Percentiles rank a stretch among this genome's conserved stretches.
Conservation (phyloP, 2,329 filamentous ascomycete species). For the Fusarium tjaetaba region DNA sequence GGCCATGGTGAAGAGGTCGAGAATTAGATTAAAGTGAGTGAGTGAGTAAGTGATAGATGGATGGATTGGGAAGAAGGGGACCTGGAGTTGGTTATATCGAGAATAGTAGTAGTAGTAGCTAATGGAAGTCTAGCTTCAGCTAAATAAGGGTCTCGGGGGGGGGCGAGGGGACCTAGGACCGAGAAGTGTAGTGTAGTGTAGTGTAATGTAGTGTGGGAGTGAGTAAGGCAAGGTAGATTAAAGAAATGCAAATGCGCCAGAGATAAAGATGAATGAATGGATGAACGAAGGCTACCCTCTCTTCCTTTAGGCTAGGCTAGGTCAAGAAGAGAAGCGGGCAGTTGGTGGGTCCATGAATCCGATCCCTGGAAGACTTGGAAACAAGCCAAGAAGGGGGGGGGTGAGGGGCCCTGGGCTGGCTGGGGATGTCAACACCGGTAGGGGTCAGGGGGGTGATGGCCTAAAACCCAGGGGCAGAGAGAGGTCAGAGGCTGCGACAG, state of each 20-base stretch:
- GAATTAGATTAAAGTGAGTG: conserved; percentile 10
- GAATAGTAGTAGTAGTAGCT: background rate
- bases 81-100: conserved; percentile 16
- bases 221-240: conserved; percentile 16
- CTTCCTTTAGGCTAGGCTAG: conserved; percentile 4
- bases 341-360: conserved; percentile 41
- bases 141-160: conserved; percentile 19
- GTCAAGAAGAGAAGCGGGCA: conserved; percentile 38
- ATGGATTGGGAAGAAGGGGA: background rate
- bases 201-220: background rate
- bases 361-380: conserved; percentile 42
- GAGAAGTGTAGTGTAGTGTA: conserved; percentile 17
- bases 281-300: background rate
- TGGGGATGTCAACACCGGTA: conserved; percentile 1
- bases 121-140: conserved; percentile 5
- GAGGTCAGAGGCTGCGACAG: background rate
- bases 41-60: background rate
- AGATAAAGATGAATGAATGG: conserved; percentile 27
- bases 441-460: conserved; percentile 23
- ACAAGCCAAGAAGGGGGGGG: conserved; percentile 37
- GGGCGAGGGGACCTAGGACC: conserved; percentile 16
- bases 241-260: conserved; percentile 24
- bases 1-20: conserved; percentile 29
- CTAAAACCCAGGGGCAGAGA: conserved; percentile 5
- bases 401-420: conserved; percentile 5